Evolutionary conservation across 2,329 filamentous ascomycete genomes (phyloP).

Genomic region (Penicillium sp.): DNA sequence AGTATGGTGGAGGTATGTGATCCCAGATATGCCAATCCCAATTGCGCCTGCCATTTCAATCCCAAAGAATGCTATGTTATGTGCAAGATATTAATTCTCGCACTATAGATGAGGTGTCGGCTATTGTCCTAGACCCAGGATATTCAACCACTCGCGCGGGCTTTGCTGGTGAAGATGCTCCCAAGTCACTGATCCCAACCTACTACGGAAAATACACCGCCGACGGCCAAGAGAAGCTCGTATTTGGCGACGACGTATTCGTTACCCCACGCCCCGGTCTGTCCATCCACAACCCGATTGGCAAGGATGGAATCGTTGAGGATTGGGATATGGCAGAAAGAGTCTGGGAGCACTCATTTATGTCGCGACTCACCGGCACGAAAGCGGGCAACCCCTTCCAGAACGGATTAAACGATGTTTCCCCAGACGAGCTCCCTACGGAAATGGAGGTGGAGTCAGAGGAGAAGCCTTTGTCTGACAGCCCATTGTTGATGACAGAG

Average conservation of each 20-base stretch:
- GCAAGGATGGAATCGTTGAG: constrained; percentile 82
- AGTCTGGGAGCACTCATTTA: constrained; percentile 90
- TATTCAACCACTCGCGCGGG: constrained; percentile 89
- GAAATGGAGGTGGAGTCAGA: constrained; percentile 61
- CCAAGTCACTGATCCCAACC: constrained; percentile 87
- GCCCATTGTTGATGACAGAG: constrained; percentile 89
- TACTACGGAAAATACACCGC: constrained; percentile 69
- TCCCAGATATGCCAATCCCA: neutral
- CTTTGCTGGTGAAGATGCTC: constrained; percentile 95
- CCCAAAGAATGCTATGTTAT: neutral
- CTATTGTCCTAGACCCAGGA: constrained; percentile 92
- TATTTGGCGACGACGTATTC: constrained; percentile 90
- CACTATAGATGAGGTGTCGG: constrained; percentile 83
- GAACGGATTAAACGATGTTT: constrained; percentile 74
- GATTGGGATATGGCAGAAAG: constrained; percentile 91
- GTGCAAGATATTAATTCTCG: neutral
- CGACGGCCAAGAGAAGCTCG: constrained; percentile 53
- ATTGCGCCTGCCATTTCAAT: neutral
- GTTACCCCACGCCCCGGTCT: constrained; percentile 71
- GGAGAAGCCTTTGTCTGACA: constrained; percentile 80
- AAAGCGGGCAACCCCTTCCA: constrained; percentile 66
- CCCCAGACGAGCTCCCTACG: constrained; percentile 56
- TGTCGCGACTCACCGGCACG: constrained; percentile 78
- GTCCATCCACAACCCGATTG: constrained; percentile 90
- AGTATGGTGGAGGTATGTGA: constrained; percentile 50